Evolutionary conservation across 2,329 filamentous ascomycete genomes (phyloP), one percentile per base, ranked within the genome.

Genomic region (Hymenoscyphus linearis): DNA sequence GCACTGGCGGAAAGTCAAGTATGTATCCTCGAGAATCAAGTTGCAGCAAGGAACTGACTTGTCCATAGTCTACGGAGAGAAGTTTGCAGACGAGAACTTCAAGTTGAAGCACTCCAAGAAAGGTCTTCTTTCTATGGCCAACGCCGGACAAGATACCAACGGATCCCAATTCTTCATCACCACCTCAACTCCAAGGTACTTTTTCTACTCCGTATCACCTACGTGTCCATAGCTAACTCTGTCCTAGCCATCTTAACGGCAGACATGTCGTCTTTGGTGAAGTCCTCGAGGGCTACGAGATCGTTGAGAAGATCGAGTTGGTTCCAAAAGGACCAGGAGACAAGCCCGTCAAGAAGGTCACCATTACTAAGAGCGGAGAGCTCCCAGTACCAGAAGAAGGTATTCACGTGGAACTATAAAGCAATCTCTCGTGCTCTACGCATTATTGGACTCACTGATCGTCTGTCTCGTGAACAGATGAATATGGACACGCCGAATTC

Each of bases 81-180:
- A 90, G 79, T 95, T 95, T 79, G 78, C 85, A 67, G 90, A 96
- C 72, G 90, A 96, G 86, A 95, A 93, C 88, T 95, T 96, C 84
- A 93, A 95, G 87, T 83, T 93, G 74, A 93, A 92, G 84, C 91
- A 96, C 86, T 85, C 82, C 81, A 92, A 91, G 84, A 88, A 86
- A 77, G 90, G 90, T 72, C 79, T 91, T 57, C 80, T 95, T 67
- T 91, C 88, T 77, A 95, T 91, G 90, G 90, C 89, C 77, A 93
- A 93, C 78, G 85, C 89, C 64, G 90, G 90, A 76, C 84, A 86
- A 76, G 89, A 95, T 77, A 95, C 90, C 81, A 93, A 93, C 74
- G 90, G 90, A 74, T 91, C 88, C 62, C 90, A 95, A 75, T 95
- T 95, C 82, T 95, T 95, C 83, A 93, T 95, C 76, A 95, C 91